These are phyloP conservation scores for Populus hybrid DNA, from an alignment of 441 rosid genomes.

Conservation along the genomic window DNA sequence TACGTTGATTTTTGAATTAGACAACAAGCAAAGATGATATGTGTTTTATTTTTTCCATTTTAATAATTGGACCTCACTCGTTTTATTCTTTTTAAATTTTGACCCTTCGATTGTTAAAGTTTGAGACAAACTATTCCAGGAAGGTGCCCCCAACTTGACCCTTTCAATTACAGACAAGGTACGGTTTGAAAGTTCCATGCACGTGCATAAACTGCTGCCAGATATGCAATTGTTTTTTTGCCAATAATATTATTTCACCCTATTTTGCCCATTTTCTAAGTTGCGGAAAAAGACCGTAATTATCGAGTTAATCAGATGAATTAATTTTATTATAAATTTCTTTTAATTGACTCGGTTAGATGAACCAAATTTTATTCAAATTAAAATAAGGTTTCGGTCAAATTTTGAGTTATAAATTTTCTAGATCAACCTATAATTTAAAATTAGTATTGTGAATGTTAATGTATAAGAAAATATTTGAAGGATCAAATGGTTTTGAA, in stretches of 20 bases:
- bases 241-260: no score
- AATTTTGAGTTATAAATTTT: no score
- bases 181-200: conserved; percentile 11
- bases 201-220: conserved; percentile 13
- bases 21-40: conserved; percentile 37
- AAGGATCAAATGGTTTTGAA: background rate
- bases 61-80: conserved; percentile 3
- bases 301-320: no score
- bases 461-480: no score
- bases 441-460: no score
- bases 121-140: background rate
- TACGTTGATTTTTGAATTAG: conserved; percentile 45
- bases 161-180: background rate
- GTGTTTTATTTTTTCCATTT: conserved; percentile 6
- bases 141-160: conserved; percentile 9
- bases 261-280: background rate
- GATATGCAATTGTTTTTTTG: background rate
- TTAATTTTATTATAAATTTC: no score
- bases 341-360: no score
- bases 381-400: no score
- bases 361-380: no score
- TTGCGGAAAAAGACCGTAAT: background rate
- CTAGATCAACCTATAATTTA: no score
- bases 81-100: conserved; percentile 10
- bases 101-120: conserved; percentile 2